These are phyloP conservation scores for Trichoderma reesei DNA, from an alignment of 495 filamentous ascomycete genomes.

Conservation along the genomic window DNA sequence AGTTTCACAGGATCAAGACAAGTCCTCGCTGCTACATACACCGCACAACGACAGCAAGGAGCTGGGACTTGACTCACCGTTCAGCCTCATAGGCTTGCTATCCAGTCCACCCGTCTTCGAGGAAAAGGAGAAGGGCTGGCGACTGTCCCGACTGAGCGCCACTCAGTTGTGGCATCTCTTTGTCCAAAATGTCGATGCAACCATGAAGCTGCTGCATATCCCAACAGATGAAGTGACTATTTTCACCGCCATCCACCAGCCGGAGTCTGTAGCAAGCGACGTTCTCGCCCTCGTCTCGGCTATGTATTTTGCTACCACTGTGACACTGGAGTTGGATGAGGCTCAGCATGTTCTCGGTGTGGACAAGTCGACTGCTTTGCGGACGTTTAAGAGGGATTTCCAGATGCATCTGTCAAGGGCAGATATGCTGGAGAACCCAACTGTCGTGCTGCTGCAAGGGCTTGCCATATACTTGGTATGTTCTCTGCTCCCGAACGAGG, in stretches of 20 bases:
- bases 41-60: neutral
- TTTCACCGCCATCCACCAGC: constrained; percentile 10
- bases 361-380: neutral
- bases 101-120: constrained; percentile 3
- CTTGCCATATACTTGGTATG: constrained; percentile 19
- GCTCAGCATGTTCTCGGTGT: constrained; percentile 1
- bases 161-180: constrained; percentile 4
- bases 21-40: constrained; percentile 6
- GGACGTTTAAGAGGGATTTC: constrained; percentile 5
- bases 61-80: neutral
- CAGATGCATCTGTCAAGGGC: neutral
- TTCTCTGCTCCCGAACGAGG: constrained; percentile 11
- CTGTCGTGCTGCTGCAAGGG: constrained; percentile 18
- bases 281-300: constrained; percentile 4
- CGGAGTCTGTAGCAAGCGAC: neutral
- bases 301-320: constrained; percentile 5
- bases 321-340: constrained; percentile 4
- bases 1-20: constrained; percentile 5
- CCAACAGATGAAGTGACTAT: constrained; percentile 9
- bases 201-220: constrained; percentile 7
- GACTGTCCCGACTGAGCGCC: neutral
- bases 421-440: constrained; percentile 10
- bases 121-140: neutral
- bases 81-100: constrained; percentile 2
- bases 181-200: constrained; percentile 5